Base-by-base conservation (phyloP, 2,329 filamentous ascomycete genomes). In the Beauveria medogensis region DNA sequence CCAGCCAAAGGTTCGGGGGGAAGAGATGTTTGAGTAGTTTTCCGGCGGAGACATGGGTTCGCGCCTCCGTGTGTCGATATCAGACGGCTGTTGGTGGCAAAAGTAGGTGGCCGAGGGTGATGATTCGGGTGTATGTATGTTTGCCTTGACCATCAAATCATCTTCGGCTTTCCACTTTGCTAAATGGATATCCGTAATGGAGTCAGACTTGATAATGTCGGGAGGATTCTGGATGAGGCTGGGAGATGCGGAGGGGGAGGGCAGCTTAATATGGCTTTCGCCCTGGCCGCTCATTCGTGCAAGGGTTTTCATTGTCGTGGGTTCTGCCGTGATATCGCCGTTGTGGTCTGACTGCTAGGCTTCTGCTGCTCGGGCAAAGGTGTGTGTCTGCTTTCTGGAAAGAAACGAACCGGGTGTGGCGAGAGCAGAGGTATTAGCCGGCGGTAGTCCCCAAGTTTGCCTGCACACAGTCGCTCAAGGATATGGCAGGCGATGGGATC, bases 41-140 rank as follows among this genome's bases (percentile, higher is more conserved):
- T 60, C 51, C 14, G 41, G 52, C 10, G 58, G 51, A 60, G 58
- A 60, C 48, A 60, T 60, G 40, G 58, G 48, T 41, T 60, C 58
- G 41, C 50, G 37, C 10, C 40, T 54, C n/a, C 40, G 46, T 3
- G 41, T 16, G 14, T 51, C 48, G 14, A 24, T 20, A 6, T 54
- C 58, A 10, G 54, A 28, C 9, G 47, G 26, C 28, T 22, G 47
- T 20, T 8, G 54, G 26, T 37, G 54, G 54, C 30, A 50, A 5
- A 9, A 30, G 6, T 22, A 43, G 54, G 54, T 12, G 16, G 34
- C 14, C 16, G 53, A 46, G n/a, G 53, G 18, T 22, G 41, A 40
- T 22, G 53, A 24, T 22, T 26, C 26, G n/a, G 28, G 44, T 2
- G 20, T 48, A 20, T 57, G 20, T 40, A 20, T 24, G 18, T 48